Evolutionary conservation across 768 basidiomycete genomes (phyloP).

Genomic region (Tricholoma furcatifolium): DNA sequence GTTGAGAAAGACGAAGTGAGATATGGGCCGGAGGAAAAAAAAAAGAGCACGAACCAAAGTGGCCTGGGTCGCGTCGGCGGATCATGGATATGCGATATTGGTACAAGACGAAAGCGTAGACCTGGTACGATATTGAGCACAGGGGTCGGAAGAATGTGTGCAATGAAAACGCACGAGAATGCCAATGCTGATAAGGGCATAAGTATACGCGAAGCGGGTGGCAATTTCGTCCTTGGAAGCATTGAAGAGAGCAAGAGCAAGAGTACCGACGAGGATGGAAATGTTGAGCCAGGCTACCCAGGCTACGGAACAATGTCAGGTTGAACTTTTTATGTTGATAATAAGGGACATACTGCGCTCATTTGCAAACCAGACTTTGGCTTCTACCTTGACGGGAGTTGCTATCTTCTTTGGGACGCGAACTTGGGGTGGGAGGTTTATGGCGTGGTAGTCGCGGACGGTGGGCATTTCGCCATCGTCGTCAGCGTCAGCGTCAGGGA

Average conservation of each 20-base stretch:
- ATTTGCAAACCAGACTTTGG: slow-evolving; percentile 98
- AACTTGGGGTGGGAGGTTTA: slow-evolving; percentile 65
- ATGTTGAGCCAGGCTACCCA: slow-evolving; percentile 94
- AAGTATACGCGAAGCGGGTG: slow-evolving; percentile 76
- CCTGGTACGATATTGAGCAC: slow-evolving; percentile 34
- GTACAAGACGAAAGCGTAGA: slow-evolving; percentile 86
- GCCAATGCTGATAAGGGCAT: slow-evolving; percentile 75
- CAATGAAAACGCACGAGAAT: slow-evolving; percentile 49
- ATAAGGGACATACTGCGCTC: slow-evolving; percentile 67
- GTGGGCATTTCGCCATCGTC: slow-evolving; percentile 54
- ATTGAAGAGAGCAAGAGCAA: slow-evolving; percentile 88
- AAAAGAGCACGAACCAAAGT: slow-evolving; percentile 66
- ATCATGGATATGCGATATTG: slow-evolving; percentile 91
- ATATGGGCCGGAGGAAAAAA: not conserved
- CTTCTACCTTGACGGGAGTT: slow-evolving; percentile 83
- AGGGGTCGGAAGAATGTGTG: not conserved
- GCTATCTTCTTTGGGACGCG: slow-evolving; percentile 81
- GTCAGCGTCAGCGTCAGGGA: slow-evolving; percentile 58
- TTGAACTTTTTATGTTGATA: not conserved
- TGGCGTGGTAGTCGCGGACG: slow-evolving; percentile 74
- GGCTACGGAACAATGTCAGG: slow-evolving; percentile 40
- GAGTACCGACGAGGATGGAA: slow-evolving; percentile 77
- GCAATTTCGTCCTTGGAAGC: slow-evolving; percentile 73
- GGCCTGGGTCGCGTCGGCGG: slow-evolving; percentile 80
- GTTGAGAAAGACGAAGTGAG: not conserved